Evolutionary conservation across 208 protist genomes (phyloP), one percentile per base, ranked within the genome.

Genomic region (Crithidia fasciculata): DNA sequence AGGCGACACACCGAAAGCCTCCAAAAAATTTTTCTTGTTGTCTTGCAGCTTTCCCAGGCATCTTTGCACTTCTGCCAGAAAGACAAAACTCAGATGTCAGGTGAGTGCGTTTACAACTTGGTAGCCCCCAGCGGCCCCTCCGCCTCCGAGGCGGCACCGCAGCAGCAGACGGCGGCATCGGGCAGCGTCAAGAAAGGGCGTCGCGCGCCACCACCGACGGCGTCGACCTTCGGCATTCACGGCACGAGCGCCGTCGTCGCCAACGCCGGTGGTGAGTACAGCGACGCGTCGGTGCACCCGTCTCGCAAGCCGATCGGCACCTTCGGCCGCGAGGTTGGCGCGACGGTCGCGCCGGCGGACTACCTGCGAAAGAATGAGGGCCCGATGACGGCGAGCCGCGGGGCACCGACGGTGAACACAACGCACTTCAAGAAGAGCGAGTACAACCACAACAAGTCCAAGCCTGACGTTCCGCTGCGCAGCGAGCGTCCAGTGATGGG

Each of bases 401-500:
- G 92, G 10, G 88, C 81, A 41, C 74, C 92, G 19, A 88, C 84
- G n/a, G 88, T 94, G 43, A 74, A 93, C 81, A 71, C 78, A 18
- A 91, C 80, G 18, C 82, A 76, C 19, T 95, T 95, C 69, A 80
- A 89, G 58, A 95, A 94, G 77, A 90, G 83, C 66, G 78, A 83
- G 44, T 83, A 86, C 65, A 73, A 90, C 72, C 45, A 62, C 55
- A 60, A 78, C 9, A 93, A 89, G 72, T 39, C 49, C 9, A 96
- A 96, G 74, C 75, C 81, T 39, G 83, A 91, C 60, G 83, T 97
- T 13, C 90, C 94, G 8, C 74, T 72, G 72, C 85, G 89, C 36
- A 58, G 89, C 52, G 95, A 98, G 53, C 88, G 83, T 59, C 97
- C 97, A 0, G 87, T 98, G 43, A 96, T 98, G 91, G 96, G 96